phyloP scores from a whole-genome alignment of 805 yeast species.

The Schizosaccharomyces cryophilus region DNA sequence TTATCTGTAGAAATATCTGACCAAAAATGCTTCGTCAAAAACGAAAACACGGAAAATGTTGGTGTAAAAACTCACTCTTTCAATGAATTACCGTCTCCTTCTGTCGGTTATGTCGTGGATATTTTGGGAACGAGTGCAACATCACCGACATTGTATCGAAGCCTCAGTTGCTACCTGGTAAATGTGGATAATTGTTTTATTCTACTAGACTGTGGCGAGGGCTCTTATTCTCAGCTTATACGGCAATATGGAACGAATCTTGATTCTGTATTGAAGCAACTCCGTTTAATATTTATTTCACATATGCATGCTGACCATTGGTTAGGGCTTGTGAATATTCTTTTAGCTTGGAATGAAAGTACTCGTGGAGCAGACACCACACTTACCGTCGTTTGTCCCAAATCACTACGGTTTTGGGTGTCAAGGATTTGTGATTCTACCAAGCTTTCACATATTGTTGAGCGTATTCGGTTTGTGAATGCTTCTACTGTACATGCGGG shows the following conservation, averaged over 20 bases:
- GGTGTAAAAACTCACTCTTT: not conserved
- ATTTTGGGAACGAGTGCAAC: not conserved
- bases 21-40: not conserved
- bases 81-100: not conserved
- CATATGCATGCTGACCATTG: constrained; percentile 97
- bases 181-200: not conserved
- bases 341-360: constrained; percentile 18
- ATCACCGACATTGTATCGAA: not conserved
- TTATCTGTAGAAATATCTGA: not conserved
- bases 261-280: constrained; percentile 28
- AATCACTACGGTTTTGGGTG: not conserved
- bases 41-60: not conserved
- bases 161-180: not conserved
- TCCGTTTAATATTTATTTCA: constrained; percentile 44
- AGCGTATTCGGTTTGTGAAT: not conserved
- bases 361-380: not conserved
- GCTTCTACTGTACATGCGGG: too few relatives aligned
- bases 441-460: not conserved
- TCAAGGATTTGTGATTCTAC: not conserved
- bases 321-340: constrained; percentile 49
- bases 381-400: not conserved
- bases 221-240: constrained; percentile 47
- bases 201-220: constrained; percentile 87
- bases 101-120: not conserved
- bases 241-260: constrained; percentile 31